Conservation (phyloP, 495 filamentous ascomycete genomes). For the Emericellopsis terricola region DNA sequence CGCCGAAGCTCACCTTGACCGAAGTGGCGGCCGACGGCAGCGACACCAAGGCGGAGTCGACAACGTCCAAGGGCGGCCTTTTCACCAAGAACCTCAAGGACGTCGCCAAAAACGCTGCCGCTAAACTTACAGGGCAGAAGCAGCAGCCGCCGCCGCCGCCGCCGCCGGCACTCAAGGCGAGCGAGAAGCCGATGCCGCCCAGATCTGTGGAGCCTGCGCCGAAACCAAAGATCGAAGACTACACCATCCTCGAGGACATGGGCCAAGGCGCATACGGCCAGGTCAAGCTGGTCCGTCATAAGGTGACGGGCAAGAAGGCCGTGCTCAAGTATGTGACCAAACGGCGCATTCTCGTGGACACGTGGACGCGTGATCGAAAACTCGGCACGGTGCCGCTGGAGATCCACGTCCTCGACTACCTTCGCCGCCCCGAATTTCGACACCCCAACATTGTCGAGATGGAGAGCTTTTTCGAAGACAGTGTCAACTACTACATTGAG, state of each 20-base stretch:
- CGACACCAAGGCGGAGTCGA: constrained; percentile 11
- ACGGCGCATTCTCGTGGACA: constrained; percentile 90
- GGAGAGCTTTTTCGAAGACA: constrained; percentile 96
- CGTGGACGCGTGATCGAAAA: constrained; percentile 87
- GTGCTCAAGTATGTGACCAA: constrained; percentile 98
- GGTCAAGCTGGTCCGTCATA: constrained; percentile 88
- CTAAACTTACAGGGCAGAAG: constrained; percentile 22
- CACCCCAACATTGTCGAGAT: constrained; percentile 98
- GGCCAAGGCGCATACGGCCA: constrained; percentile 95
- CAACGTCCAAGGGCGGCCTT: constrained; percentile 29
- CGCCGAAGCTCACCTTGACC: constrained; percentile 25
- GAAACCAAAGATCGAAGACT: constrained; percentile 80
- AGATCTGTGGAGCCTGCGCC: constrained; percentile 10
- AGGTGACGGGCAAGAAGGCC: constrained; percentile 63
- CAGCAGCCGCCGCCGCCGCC: constrained; percentile 6
- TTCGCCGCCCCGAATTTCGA: constrained; percentile 66
- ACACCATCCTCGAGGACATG: constrained; percentile 92
- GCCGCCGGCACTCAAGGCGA: background rate
- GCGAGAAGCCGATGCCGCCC: constrained; percentile 15
- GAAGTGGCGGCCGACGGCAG: constrained; percentile 34
- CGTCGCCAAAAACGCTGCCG: constrained; percentile 34
- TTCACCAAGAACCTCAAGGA: constrained; percentile 62
- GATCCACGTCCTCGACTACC: constrained; percentile 92
- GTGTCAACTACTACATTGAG: constrained; percentile 97
- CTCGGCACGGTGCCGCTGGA: constrained; percentile 95